Evolutionary conservation across 2,329 filamentous ascomycete genomes (phyloP).

Genomic region (Colletotrichum scovillei): DNA sequence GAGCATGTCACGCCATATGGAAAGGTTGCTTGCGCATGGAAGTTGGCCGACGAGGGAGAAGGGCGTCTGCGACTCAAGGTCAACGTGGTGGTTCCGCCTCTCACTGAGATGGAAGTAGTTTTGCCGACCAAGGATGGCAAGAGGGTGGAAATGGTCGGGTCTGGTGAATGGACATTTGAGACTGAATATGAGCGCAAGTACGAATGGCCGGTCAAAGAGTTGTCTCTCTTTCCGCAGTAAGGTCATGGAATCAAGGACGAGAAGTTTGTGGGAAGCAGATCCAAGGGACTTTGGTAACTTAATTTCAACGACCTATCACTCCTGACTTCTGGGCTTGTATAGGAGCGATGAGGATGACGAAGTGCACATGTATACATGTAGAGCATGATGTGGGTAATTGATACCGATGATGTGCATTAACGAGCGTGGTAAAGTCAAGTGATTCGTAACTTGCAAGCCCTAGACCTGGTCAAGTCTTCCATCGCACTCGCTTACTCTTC

Average conservation of each 20-base stretch:
- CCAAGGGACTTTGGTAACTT: neutral
- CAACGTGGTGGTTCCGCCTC: constrained; percentile 24
- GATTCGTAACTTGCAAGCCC: too few relatives aligned
- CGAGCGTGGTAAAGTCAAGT: neutral
- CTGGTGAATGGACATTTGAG: constrained; percentile 21
- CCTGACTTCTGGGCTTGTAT: neutral
- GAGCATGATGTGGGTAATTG: too few relatives aligned
- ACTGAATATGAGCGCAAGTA: neutral
- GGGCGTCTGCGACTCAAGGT: neutral
- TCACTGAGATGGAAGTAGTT: constrained; percentile 29
- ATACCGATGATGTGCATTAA: neutral
- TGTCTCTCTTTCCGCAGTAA: neutral
- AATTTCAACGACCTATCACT: neutral
- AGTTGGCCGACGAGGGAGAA: neutral
- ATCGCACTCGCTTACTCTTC: neutral
- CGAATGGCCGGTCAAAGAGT: constrained; percentile 17
- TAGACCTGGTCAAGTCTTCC: too few relatives aligned
- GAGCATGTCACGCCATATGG: constrained; percentile 20
- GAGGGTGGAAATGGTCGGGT: neutral
- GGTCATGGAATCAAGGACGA: neutral
- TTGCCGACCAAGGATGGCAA: constrained; percentile 10
- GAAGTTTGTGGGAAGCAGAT: neutral
- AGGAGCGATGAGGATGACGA: neutral
- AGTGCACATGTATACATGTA: neutral
- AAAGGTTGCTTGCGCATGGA: constrained; percentile 13